These are phyloP conservation scores for Cercospora citrullina DNA, from an alignment of 2,329 filamentous ascomycete species.

Conservation along the genomic window DNA sequence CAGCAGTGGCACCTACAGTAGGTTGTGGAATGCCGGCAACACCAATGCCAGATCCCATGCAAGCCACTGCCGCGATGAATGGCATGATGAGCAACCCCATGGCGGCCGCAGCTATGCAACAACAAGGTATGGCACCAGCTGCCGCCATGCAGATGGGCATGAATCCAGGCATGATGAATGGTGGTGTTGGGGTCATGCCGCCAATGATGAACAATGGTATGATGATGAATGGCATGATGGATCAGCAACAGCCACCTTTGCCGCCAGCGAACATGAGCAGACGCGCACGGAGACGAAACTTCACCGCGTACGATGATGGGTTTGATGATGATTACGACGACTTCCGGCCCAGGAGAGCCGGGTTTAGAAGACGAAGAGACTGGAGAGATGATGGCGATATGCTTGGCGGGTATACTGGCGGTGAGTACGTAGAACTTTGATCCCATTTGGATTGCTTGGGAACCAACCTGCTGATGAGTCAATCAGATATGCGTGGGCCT, in stretches of 20 bases:
- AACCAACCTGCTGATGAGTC: neutral
- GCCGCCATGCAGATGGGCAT: slow-evolving; percentile 12
- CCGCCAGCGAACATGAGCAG: slow-evolving; percentile 6
- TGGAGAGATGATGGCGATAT: slow-evolving; percentile 23
- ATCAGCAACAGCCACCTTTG: neutral
- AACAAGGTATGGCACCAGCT: slow-evolving; percentile 3
- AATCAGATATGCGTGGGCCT: slow-evolving; percentile 16
- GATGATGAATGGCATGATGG: slow-evolving; percentile 18
- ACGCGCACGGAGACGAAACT: slow-evolving; percentile 16
- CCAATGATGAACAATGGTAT: slow-evolving; percentile 9
- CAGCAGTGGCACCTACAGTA: neutral
- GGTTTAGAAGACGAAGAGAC: slow-evolving; percentile 12
- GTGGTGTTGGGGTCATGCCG: slow-evolving; percentile 5
- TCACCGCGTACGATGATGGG: slow-evolving; percentile 14
- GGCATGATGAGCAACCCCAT: neutral
- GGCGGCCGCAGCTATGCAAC: slow-evolving; percentile 6
- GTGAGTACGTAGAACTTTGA: slow-evolving; percentile 24
- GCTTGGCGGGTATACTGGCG: slow-evolving; percentile 22
- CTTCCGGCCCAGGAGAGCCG: slow-evolving; percentile 6
- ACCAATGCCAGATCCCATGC: slow-evolving; percentile 12
- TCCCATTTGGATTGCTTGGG: neutral
- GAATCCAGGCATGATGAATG: slow-evolving; percentile 19
- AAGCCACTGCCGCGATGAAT: slow-evolving; percentile 13
- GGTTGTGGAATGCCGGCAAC: neutral
- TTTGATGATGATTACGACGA: slow-evolving; percentile 23